Evolutionary conservation across 106 monocot genomes (phyloP).

Genomic region (Agapanthus africanus): DNA sequence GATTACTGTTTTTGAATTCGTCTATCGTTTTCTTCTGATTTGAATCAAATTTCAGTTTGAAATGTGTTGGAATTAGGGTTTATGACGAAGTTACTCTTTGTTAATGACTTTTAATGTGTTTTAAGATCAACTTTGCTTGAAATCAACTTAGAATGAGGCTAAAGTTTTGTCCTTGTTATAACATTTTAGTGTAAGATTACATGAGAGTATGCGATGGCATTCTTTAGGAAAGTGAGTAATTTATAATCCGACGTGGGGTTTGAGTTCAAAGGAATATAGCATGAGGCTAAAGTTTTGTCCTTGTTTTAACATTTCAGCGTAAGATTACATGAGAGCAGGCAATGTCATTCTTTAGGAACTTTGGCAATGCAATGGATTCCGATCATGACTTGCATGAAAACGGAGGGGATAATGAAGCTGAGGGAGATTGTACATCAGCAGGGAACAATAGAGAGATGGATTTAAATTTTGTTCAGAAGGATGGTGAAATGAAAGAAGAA

Average conservation of each 20-base stretch:
- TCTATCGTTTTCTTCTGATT: too few species aligned
- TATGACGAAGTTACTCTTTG: background rate
- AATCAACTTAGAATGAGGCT: too few species aligned
- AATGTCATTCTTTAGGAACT: conserved; percentile 82
- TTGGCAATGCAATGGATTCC: conserved; percentile 33
- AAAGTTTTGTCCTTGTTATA: background rate
- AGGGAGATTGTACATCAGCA: conserved; percentile 27
- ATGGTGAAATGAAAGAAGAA: conserved; percentile 28
- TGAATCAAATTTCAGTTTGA: background rate
- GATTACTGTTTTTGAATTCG: too few species aligned
- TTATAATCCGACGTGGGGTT: too few species aligned
- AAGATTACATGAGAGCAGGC: conserved; percentile 15
- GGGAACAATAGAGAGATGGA: conserved; percentile 38
- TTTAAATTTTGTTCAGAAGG: conserved; percentile 39
- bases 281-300: background rate
- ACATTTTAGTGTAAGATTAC: conserved; percentile 17
- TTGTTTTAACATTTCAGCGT: conserved; percentile 15
- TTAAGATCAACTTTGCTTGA: too few species aligned
- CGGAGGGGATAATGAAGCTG: conserved; percentile 40
- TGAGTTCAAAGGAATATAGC: too few species aligned
- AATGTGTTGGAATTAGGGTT: conserved; percentile 3
- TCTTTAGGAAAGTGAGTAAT: conserved; percentile 73
- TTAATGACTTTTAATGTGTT: background rate
- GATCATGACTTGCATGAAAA: conserved; percentile 73
- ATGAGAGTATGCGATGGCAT: conserved; percentile 52